Evolutionary conservation across 805 yeast genomes (phyloP).

Genomic region (Komagataella phaffii): DNA sequence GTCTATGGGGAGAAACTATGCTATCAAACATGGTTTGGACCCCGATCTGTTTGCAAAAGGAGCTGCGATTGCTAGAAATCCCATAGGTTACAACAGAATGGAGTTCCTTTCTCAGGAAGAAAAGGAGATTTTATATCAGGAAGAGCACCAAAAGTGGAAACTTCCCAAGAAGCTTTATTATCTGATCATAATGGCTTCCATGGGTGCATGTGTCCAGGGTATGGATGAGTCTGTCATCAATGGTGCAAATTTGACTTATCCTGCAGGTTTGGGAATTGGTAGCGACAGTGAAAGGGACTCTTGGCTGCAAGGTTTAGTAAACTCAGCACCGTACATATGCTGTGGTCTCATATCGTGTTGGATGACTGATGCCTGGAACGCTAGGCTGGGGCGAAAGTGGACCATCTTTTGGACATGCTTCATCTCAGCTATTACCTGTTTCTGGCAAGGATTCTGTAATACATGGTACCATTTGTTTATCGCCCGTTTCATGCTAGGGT

Average conservation of each 20-base stretch:
- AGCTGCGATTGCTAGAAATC: conserved; percentile 56
- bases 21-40: conserved; percentile 39
- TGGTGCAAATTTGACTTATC: conserved; percentile 58
- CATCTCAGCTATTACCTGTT: conserved; percentile 46
- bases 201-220: conserved; percentile 73
- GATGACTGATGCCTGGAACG: conserved; percentile 48
- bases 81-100: conserved; percentile 46
- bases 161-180: conserved; percentile 32
- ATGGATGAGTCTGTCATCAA: conserved; percentile 70
- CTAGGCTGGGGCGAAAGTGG: conserved; percentile 46
- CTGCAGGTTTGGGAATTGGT: conserved; percentile 37
- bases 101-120: conserved; percentile 40
- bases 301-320: conserved; percentile 50
- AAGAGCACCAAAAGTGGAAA: conserved; percentile 30
- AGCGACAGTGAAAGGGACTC: conserved; percentile 30
- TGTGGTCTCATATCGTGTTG: conserved; percentile 50
- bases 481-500: conserved; percentile 51
- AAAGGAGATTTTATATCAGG: conserved; percentile 33
- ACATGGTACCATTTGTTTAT: conserved; percentile 60
- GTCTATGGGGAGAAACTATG: conserved; percentile 60
- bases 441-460: conserved; percentile 54
- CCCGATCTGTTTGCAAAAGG: conserved; percentile 47
- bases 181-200: conserved; percentile 52
- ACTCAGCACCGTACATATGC: conserved; percentile 60
- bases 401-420: conserved; percentile 52